A percentile compares a stretch with the other conserved stretches of the same genome.
Evolutionary conservation across 208 protist species (phyloP).

Genomic region (Leishmania turanica): DNA sequence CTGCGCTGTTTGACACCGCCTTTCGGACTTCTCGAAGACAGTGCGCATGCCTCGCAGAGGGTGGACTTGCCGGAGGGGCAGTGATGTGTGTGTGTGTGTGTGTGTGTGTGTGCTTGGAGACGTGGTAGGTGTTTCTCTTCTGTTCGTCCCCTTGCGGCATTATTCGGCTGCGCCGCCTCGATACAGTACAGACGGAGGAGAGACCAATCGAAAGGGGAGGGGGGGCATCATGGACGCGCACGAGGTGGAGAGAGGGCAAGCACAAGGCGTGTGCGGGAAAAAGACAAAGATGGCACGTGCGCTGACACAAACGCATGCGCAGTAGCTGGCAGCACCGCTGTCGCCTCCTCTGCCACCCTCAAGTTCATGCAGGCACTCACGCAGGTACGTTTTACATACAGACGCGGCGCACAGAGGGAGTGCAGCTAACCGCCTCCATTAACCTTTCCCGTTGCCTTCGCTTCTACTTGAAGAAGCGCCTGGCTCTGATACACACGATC

Average conservation of each 20-base stretch:
- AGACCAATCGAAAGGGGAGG: not conserved
- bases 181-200: not conserved
- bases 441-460: not conserved
- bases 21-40: not conserved
- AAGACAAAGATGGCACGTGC: not conserved
- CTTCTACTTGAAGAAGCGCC: slow-evolving; percentile 13
- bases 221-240: not conserved
- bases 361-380: not conserved
- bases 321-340: not conserved
- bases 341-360: not conserved
- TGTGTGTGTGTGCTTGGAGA: not conserved
- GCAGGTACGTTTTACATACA: not conserved
- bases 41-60: not conserved
- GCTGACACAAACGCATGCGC: not conserved
- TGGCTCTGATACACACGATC: slow-evolving; percentile 18
- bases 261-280: not conserved
- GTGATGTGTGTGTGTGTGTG: not conserved
- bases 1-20: not conserved
- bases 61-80: not conserved
- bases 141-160: not conserved
- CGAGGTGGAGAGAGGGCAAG: not conserved
- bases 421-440: not conserved
- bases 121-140: not conserved
- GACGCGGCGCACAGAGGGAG: not conserved
- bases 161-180: not conserved